Evolutionary conservation across 2,329 filamentous ascomycete genomes (phyloP).

Genomic region (Colletotrichum camelliae): DNA sequence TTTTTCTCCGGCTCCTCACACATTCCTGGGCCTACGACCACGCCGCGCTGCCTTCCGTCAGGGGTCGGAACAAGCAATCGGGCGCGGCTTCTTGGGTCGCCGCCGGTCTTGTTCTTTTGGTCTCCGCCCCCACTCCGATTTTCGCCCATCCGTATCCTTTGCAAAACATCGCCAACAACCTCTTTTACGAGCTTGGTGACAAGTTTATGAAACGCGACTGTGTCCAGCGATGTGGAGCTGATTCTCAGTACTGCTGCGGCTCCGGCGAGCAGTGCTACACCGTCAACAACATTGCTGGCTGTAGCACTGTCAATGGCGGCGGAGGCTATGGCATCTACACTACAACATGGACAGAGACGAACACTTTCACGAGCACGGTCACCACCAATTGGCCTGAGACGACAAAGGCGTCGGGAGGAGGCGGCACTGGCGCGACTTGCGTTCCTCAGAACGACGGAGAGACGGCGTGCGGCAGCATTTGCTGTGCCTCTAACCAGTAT

Average conservation of each 20-base stretch:
- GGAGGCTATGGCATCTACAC: constrained; percentile 46
- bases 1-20: not conserved
- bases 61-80: constrained; percentile 1
- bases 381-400: constrained; percentile 53
- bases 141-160: constrained; percentile 53
- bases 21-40: constrained; percentile 37
- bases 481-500: constrained; percentile 74
- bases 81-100: constrained; percentile 19
- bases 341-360: constrained; percentile 66
- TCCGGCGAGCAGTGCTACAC: constrained; percentile 57
- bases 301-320: constrained; percentile 41
- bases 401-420: constrained; percentile 38
- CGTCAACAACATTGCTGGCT: constrained; percentile 54
- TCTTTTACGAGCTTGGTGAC: constrained; percentile 52
- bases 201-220: constrained; percentile 57
- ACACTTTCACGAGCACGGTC: constrained; percentile 64
- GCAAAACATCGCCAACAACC: constrained; percentile 40
- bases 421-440: constrained; percentile 46
- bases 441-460: constrained; percentile 57
- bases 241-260: constrained; percentile 62
- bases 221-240: constrained; percentile 57
- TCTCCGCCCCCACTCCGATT: constrained; percentile 34
- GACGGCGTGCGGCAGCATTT: constrained; percentile 70
- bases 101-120: constrained; percentile 44
- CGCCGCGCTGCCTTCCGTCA: constrained; percentile 23